Conservation (phyloP, 2,329 filamentous ascomycete genomes). For the Alternaria sp. region DNA sequence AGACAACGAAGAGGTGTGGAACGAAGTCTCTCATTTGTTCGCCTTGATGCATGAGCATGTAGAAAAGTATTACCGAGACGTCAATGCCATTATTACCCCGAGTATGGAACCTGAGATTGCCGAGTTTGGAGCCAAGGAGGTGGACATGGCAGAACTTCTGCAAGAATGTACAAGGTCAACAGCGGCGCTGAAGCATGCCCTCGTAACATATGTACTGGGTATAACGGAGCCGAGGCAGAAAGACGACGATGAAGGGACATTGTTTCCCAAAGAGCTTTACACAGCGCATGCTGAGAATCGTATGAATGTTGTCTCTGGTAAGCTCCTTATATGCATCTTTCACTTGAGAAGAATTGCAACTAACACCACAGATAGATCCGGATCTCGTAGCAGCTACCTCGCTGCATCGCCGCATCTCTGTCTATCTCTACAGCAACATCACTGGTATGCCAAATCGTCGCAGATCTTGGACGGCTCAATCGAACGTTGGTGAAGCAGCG, state of each 20-base stretch:
- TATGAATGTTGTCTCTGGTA: constrained; percentile 6
- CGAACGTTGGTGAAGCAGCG: constrained; percentile 43
- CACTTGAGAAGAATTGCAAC: background rate
- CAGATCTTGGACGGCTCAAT: constrained; percentile 15
- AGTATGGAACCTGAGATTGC: constrained; percentile 43
- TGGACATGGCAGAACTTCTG: constrained; percentile 37
- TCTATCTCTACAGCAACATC: constrained; percentile 34
- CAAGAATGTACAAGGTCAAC: constrained; percentile 36
- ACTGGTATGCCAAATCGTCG: constrained; percentile 5
- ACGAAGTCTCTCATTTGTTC: constrained; percentile 35
- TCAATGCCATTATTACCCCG: constrained; percentile 44
- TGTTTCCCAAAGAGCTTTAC: constrained; percentile 38
- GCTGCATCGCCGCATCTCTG: constrained; percentile 39
- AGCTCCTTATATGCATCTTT: background rate
- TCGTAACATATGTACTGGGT: constrained; percentile 35
- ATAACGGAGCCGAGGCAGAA: constrained; percentile 28
- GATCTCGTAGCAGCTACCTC: constrained; percentile 24
- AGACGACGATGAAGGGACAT: constrained; percentile 15
- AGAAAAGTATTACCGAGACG: constrained; percentile 46
- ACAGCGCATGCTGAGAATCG: constrained; percentile 7
- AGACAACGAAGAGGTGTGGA: constrained; percentile 32
- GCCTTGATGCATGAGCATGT: constrained; percentile 39
- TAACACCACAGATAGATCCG: constrained; percentile 14
- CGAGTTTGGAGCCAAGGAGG: constrained; percentile 31
- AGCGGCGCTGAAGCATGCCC: constrained; percentile 42